These are phyloP conservation scores for Lipomyces chichibuensis DNA, from an alignment of 805 yeast species.

Conservation along the genomic window DNA sequence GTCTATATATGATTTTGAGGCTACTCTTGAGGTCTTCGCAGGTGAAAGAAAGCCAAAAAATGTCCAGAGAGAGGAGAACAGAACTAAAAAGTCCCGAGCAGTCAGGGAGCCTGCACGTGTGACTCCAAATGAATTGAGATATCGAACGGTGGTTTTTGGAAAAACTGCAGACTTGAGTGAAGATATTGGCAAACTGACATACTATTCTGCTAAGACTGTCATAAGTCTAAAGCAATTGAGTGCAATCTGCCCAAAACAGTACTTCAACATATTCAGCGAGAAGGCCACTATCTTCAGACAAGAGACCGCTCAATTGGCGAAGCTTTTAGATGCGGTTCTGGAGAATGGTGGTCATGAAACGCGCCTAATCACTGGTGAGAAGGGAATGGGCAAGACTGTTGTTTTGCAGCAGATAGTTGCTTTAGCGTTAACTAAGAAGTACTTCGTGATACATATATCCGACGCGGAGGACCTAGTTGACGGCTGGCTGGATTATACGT, in stretches of 20 bases:
- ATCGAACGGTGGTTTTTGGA: conserved; percentile 6
- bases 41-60: background rate
- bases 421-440: conserved; percentile 12
- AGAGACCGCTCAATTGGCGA: conserved; percentile 5
- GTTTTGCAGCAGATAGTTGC: conserved; percentile 27
- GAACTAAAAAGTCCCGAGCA: background rate
- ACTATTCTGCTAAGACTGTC: conserved; percentile 4
- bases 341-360: background rate
- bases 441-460: conserved; percentile 25
- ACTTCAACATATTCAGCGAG: conserved; percentile 21
- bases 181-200: conserved; percentile 10
- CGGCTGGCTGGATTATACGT: conserved; percentile 18
- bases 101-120: conserved; percentile 12
- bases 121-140: background rate
- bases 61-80: conserved; percentile 1
- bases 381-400: conserved; percentile 30
- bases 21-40: conserved; percentile 12
- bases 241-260: conserved; percentile 20
- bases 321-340: background rate
- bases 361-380: conserved; percentile 19
- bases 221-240: background rate
- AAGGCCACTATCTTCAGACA: conserved; percentile 18
- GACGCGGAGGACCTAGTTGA: conserved; percentile 27
- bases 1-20: conserved; percentile 26
- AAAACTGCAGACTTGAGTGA: background rate